Evolutionary conservation across 225 moss, liverwort and hornwort species (phyloP).

Genomic region (Anthoceros angustus): DNA sequence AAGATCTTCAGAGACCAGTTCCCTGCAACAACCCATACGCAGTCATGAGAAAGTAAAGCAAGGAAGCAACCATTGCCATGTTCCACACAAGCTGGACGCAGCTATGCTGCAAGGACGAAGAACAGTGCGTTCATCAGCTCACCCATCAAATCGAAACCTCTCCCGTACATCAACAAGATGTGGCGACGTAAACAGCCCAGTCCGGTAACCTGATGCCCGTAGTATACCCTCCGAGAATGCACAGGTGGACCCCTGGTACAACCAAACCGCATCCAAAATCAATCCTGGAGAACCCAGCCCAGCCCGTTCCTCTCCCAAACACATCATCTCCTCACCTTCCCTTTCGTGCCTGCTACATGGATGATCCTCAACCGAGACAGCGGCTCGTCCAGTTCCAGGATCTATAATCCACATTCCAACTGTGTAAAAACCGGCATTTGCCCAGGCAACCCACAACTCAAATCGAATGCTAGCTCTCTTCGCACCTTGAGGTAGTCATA

Average conservation of each 20-base stretch:
- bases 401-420: slow-evolving; percentile 17
- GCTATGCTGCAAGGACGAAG: background rate
- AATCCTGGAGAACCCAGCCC: background rate
- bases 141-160: slow-evolving; percentile 93
- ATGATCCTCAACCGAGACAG: slow-evolving; percentile 56
- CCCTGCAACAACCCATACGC: slow-evolving; percentile 11
- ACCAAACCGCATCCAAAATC: slow-evolving; percentile 7
- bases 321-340: slow-evolving; percentile 40
- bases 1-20: slow-evolving; percentile 45
- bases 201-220: slow-evolving; percentile 71
- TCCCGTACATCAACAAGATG: slow-evolving; percentile 84
- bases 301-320: too few relatives aligned
- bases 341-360: slow-evolving; percentile 98
- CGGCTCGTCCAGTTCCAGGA: slow-evolving; percentile 65
- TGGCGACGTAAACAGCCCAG: slow-evolving; percentile 93
- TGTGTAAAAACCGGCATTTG: background rate
- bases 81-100: slow-evolving; percentile 2
- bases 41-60: background rate
- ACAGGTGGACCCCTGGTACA: slow-evolving; percentile 87
- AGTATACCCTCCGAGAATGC: slow-evolving; percentile 78
- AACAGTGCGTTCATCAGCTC: slow-evolving; percentile 14
- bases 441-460: background rate
- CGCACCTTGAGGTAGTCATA: background rate
- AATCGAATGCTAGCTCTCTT: background rate
- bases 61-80: background rate